phyloP scores from a whole-genome alignment of 345 rosid species.

The Eucalyptus microcorys region DNA sequence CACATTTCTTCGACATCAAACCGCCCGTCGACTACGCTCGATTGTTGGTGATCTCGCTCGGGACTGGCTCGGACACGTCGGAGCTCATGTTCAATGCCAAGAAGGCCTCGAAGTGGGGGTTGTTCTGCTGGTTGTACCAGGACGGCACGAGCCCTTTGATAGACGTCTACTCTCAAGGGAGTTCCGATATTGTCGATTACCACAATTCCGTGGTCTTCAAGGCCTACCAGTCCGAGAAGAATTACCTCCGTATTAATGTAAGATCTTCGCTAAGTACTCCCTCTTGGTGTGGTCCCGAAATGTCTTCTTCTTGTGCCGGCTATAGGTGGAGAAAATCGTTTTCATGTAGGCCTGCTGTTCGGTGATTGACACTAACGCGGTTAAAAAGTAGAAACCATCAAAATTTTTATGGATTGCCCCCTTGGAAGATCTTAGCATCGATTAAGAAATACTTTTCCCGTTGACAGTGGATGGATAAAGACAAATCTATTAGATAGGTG shows the following conservation, averaged over 20 bases:
- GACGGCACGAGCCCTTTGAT: constrained; percentile 40
- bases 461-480: background rate
- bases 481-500: background rate
- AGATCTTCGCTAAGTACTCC: background rate
- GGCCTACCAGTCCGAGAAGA: constrained; percentile 41
- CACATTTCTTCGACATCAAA: constrained; percentile 20
- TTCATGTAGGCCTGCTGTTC: background rate
- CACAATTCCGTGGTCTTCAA: constrained; percentile 36
- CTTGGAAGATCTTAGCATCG: background rate
- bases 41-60: constrained; percentile 53
- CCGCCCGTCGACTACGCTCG: constrained; percentile 27
- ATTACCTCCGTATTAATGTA: constrained; percentile 64
- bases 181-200: constrained; percentile 51
- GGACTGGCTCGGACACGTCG: constrained; percentile 34
- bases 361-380: background rate
- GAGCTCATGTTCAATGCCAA: constrained; percentile 24
- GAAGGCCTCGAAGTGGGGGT: constrained; percentile 57
- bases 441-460: background rate
- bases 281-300: background rate
- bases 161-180: constrained; percentile 31
- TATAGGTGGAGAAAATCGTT: background rate
- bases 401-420: background rate
- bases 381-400: background rate
- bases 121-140: constrained; percentile 38
- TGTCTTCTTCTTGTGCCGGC: background rate